A percentile compares a stretch with the other conserved stretches of the same genome.
Evolutionary conservation across 140 eudicot genomes (phyloP).

Genomic region (Ambrosia hybrid): DNA sequence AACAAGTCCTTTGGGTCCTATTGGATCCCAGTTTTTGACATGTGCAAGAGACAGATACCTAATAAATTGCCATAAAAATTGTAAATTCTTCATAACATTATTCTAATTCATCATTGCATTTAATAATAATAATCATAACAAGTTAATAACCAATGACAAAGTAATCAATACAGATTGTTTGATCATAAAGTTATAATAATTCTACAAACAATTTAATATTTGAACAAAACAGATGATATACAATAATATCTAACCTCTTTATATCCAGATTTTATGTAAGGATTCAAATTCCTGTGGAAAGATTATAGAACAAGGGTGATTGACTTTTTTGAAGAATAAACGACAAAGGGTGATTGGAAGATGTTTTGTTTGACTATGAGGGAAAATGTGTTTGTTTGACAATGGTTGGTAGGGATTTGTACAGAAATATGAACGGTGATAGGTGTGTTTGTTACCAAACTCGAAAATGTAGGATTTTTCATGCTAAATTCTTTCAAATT

Average conservation of each 20-base stretch:
- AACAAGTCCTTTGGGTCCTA: slow-evolving; percentile 52
- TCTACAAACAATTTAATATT: not conserved
- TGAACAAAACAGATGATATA: slow-evolving; percentile 1
- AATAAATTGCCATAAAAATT: not conserved
- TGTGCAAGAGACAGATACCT: slow-evolving; percentile 59
- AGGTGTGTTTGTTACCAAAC: slow-evolving; percentile 20
- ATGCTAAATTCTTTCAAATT: not conserved
- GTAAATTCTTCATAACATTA: not conserved
- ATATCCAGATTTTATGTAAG: slow-evolving; percentile 53
- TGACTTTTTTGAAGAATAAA: not conserved
- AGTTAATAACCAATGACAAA: not conserved
- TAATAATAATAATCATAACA: too few species aligned
- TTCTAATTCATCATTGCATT: not conserved
- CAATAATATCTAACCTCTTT: slow-evolving; percentile 47
- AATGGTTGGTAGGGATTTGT: slow-evolving; percentile 17
- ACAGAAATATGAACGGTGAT: slow-evolving; percentile 26
- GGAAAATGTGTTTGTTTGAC: slow-evolving; percentile 6
- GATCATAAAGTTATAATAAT: not conserved
- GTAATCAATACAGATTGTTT: not conserved
- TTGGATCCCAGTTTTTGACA: slow-evolving; percentile 42
- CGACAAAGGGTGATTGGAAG: slow-evolving; percentile 24
- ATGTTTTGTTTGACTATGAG: slow-evolving; percentile 4
- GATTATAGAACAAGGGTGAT: not conserved
- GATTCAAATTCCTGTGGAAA: not conserved
- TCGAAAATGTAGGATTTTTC: slow-evolving; percentile 19